Percentiles rank a stretch among this genome's conserved stretches.
phyloP scores from a whole-genome alignment of 495 filamentous ascomycete species.

The Daldinia caldariorum region DNA sequence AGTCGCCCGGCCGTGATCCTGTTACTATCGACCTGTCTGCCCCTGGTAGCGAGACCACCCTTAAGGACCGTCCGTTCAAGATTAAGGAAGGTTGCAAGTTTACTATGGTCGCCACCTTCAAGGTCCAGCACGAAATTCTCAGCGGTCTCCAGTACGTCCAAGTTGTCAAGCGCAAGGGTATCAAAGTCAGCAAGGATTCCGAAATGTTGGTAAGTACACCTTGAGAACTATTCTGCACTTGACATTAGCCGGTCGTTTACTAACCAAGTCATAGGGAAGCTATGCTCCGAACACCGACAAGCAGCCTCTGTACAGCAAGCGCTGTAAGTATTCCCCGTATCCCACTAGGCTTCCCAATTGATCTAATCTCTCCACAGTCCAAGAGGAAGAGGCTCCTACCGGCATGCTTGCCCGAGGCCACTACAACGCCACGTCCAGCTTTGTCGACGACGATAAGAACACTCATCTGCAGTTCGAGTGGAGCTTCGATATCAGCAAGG shows the following conservation, averaged over 20 bases:
- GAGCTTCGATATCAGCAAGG: conserved; percentile 93
- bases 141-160: conserved; percentile 96
- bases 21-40: conserved; percentile 83
- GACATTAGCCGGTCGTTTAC: conserved; percentile 1
- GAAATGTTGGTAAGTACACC: conserved; percentile 87
- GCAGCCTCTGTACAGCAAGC: conserved; percentile 85
- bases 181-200: conserved; percentile 86
- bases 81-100: conserved; percentile 96
- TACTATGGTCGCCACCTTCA: conserved; percentile 90
- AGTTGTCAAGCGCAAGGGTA: conserved; percentile 84
- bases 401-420: conserved; percentile 87
- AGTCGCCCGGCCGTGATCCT: conserved; percentile 78
- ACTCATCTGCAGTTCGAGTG: conserved; percentile 90
- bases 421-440: conserved; percentile 86
- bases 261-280: conserved; percentile 65
- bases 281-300: conserved; percentile 89
- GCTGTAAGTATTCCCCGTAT: conserved; percentile 69
- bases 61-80: conserved; percentile 90
- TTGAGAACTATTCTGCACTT: neutral
- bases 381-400: conserved; percentile 85
- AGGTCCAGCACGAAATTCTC: conserved; percentile 94
- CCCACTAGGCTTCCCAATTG: neutral
- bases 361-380: conserved; percentile 65
- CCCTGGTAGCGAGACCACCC: conserved; percentile 69
- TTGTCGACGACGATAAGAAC: conserved; percentile 91